Evolutionary conservation across 257 asterid genomes (phyloP).

Genomic region (Plantago major): DNA sequence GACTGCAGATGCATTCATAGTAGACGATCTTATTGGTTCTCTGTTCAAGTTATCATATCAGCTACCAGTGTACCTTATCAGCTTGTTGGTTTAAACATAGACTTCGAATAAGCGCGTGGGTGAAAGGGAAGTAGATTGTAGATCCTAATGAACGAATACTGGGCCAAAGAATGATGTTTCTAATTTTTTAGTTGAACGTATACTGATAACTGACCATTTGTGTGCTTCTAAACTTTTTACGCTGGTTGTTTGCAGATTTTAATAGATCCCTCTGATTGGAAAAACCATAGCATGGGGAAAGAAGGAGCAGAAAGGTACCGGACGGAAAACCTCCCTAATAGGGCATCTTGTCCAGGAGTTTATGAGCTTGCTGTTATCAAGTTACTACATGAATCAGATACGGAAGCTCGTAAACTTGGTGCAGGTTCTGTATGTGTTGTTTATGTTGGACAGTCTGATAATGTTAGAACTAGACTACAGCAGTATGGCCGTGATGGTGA

Average conservation of each 20-base stretch:
- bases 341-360: slow-evolving; percentile 67
- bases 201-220: not conserved
- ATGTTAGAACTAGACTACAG: slow-evolving; percentile 78
- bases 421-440: slow-evolving; percentile 57
- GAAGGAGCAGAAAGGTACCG: slow-evolving; percentile 82
- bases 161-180: no score
- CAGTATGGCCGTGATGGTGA: slow-evolving; percentile 95
- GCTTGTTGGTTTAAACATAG: no score
- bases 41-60: no score
- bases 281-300: slow-evolving; percentile 49
- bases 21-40: no score
- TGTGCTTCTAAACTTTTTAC: not conserved
- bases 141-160: no score
- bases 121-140: no score
- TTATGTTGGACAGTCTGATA: slow-evolving; percentile 90
- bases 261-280: slow-evolving; percentile 77
- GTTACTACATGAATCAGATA: slow-evolving; percentile 23
- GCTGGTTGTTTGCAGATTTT: slow-evolving; percentile 45
- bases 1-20: no score
- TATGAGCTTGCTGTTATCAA: slow-evolving; percentile 73
- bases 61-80: no score
- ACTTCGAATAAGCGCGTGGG: no score
- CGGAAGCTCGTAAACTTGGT: slow-evolving; percentile 42
- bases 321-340: slow-evolving; percentile 73
- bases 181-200: no score